Conservation (phyloP, 2,329 filamentous ascomycete species). For the Trichoderma atroviride region DNA sequence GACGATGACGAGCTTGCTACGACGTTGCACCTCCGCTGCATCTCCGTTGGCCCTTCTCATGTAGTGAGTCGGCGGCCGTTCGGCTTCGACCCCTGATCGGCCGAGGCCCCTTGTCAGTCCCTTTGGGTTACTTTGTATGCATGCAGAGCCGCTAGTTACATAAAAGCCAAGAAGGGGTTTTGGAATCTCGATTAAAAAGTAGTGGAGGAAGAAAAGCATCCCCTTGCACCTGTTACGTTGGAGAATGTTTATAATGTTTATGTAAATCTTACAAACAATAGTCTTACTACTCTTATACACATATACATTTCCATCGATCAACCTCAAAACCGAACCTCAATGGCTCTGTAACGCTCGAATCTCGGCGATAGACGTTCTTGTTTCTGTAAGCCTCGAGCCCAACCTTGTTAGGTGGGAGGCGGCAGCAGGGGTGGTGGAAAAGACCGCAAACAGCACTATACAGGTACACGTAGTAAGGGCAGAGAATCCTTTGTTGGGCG, state of each 20-base stretch:
- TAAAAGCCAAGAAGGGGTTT: neutral
- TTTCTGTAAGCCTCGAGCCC: neutral
- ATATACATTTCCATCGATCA: neutral
- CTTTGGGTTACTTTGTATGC: neutral
- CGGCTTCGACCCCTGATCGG: neutral
- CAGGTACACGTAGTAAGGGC: neutral
- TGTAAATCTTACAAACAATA: neutral
- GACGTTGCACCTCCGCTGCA: neutral
- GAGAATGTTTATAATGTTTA: neutral
- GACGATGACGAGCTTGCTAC: neutral
- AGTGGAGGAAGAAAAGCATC: neutral
- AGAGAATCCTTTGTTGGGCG: neutral
- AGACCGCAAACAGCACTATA: neutral
- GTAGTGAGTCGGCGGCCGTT: neutral
- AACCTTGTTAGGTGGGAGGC: neutral
- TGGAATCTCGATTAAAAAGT: neutral
- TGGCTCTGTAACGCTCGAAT: neutral
- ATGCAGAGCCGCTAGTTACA: neutral
- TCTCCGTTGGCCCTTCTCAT: neutral
- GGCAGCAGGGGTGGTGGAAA: neutral
- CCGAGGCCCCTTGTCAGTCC: neutral
- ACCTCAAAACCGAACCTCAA: neutral
- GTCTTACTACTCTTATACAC: neutral
- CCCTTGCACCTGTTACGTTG: neutral
- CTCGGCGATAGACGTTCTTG: neutral